Percentiles rank a stretch among this genome's conserved stretches.
Conservation (phyloP, 176 grass and related monocot species). For the Bolboschoenus planiculmis region DNA sequence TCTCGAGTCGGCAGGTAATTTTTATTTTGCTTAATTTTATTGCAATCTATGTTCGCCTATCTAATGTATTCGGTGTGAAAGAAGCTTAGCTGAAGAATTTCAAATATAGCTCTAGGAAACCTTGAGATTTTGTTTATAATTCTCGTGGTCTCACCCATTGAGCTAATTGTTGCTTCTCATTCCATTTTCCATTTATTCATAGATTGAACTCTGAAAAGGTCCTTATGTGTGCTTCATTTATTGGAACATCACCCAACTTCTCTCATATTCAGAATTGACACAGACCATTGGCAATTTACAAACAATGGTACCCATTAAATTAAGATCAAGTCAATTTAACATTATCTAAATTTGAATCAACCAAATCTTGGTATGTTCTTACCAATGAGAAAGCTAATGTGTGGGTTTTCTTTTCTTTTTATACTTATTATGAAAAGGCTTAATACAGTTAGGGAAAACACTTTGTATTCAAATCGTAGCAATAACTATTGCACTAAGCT, state of each 20-base stretch:
- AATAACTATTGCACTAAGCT: not conserved
- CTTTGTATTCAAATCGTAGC: not conserved
- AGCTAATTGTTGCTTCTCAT: not conserved
- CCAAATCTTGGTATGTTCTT: not conserved
- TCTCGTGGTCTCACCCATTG: not conserved
- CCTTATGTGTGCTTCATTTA: not conserved
- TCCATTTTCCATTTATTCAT: not conserved
- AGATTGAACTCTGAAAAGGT: not conserved
- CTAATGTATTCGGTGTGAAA: not conserved
- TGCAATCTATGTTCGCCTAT: not conserved
- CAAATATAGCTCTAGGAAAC: not conserved
- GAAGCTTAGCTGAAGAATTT: not conserved
- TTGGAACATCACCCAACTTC: not conserved
- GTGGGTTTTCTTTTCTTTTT: not conserved
- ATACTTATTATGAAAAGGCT: not conserved
- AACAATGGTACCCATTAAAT: not conserved
- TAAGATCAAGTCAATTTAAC: not conserved
- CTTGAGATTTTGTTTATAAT: not conserved
- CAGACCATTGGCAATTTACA: not conserved
- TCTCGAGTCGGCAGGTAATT: slow-evolving; percentile 91
- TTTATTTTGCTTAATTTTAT: not conserved
- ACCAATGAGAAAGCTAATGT: not conserved
- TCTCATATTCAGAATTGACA: not conserved
- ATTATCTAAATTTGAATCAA: not conserved
- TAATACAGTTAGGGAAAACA: not conserved